Base-by-base conservation (phyloP, 2,329 filamentous ascomycete species). In the Fusarium nanum region DNA sequence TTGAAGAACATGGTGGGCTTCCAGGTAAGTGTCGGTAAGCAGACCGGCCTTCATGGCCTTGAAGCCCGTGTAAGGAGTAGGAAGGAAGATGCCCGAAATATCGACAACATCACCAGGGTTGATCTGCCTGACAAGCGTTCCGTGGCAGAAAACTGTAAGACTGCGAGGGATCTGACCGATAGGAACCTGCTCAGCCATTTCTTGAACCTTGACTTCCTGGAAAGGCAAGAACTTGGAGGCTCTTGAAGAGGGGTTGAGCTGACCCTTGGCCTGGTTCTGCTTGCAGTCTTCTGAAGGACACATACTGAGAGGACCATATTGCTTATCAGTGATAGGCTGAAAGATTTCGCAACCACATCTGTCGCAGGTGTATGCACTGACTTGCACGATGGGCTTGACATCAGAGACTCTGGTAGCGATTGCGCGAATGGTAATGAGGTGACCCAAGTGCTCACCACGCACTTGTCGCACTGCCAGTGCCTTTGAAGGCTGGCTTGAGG, bases 21-120 rank as follows among this genome's bases (percentile, higher is more conserved):
- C 96, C 14, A 99, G 84, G 78, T 97, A 99, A 2, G 96, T 99
- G 77, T 99, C 96, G 34, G 96, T 99, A 66, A 99, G 83, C n/a
- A 99, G 88, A 62, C 96, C 96, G 27, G 96, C 96, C 73, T 92
- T 92, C 83, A 99, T 98, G 6, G 96, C 97, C 82, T 97, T 92
- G 87, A 99, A 99, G 45, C 96, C 96, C n/a, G 96, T 99, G 80
- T 99, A 99, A 1, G 96, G 96, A 0, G 94, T 98, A 2, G 96
- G 97, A 30, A 99, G 85, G 84, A 99, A 99, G 76, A 99, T 95
- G 69, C 96, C 96, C 7, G 93, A 93, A 73, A 98, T 89, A 78
- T 99, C 96, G 22, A 98, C 91, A 6, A 98, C 90, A 80, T 99
- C 96, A 69, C 96, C 96, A 4, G 96, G 96, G 78, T 93, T 98